phyloP scores from a whole-genome alignment of 257 asterid species.

The Fraxinus pennsylvanica region DNA sequence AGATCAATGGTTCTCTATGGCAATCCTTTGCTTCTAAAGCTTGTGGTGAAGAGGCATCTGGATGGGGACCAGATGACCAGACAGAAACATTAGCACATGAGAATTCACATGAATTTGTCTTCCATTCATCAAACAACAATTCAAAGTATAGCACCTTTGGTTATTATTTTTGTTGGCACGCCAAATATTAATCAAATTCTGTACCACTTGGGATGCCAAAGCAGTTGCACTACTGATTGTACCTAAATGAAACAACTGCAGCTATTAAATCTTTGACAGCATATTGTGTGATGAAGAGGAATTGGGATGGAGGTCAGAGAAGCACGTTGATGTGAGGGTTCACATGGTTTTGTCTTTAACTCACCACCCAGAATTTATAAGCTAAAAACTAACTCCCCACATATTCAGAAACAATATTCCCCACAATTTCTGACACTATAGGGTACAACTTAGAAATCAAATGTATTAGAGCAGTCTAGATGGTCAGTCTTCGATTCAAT shows the following conservation, averaged over 20 bases:
- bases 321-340: background rate
- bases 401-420: background rate
- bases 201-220: background rate
- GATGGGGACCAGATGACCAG: background rate
- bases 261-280: background rate
- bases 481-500: background rate
- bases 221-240: background rate
- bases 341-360: background rate
- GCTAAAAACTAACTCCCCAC: background rate
- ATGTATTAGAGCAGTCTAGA: background rate
- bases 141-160: background rate
- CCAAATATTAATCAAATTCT: background rate
- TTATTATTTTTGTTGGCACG: background rate
- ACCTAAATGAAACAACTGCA: background rate
- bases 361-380: background rate
- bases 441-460: background rate
- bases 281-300: background rate
- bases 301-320: background rate
- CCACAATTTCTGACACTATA: background rate
- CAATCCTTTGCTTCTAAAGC: background rate
- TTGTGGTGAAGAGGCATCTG: background rate
- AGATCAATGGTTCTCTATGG: background rate
- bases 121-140: background rate
- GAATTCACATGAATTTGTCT: constrained; percentile 36
- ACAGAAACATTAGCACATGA: constrained; percentile 31